Base-by-base conservation (phyloP, 2,329 filamentous ascomycete genomes). In the Verticillium albo-atrum region DNA sequence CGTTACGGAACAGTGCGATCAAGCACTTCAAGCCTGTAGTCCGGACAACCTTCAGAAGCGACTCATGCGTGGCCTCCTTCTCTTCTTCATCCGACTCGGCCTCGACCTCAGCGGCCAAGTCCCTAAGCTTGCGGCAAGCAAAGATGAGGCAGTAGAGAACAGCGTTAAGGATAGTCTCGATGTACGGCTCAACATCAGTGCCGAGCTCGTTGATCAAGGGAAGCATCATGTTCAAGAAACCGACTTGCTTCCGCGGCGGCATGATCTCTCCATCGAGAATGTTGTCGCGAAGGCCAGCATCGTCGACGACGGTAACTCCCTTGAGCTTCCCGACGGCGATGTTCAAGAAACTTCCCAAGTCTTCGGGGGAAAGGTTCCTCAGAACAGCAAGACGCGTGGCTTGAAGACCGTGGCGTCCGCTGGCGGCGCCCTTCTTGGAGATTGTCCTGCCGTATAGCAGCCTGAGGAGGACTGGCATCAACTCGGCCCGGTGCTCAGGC, bases 401-500 rank as follows among this genome's bases (percentile, higher is more conserved):
- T 64, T 93, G 88, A 68, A 97, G 86, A 1, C 92, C 91, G 67
- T 92, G 88, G 63, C 89, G 89, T 14, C 90, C 91, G 65, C 90
- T 91, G 20, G 86, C 84, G 28, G 85, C 83, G 20, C 91, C 90
- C 68, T 90, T 90, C 67, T 92, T 89, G 20, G 90, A 89, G 57
- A 98, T 92, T 53, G 94, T 88, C 65, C 92, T 88, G 47, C 95
- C 95, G 71, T 98, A 99, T 2, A 99, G 79, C 34, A 99, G 76
- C 55, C 93, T 85, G 34, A 99, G 82, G 27, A 99, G 80, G 5
- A 99, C 85, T 1, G 95, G 94, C 81, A 98, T 91, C 35, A 97
- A 75, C 53, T 86, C 84, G 3, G 77, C 68, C 9, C 89, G 86
- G 69, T 99, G 92, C 56, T 89, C 85, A 6, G 87, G 78, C 65